A percentile compares a stretch with the other conserved stretches of the same genome.
Conservation (phyloP, 2,329 filamentous ascomycete genomes). For the Xylaria sp. region DNA sequence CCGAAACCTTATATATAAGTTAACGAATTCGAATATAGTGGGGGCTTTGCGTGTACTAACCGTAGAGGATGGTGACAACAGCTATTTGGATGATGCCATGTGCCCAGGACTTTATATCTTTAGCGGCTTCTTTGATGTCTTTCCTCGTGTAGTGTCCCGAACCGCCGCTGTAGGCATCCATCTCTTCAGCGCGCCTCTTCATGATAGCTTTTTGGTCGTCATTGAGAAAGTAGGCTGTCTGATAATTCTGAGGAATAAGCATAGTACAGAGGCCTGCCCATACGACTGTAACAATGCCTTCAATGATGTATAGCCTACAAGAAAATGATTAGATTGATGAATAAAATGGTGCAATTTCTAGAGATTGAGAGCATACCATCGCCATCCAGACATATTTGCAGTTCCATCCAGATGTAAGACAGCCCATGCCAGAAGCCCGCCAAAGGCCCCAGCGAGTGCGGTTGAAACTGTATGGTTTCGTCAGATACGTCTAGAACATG, state of each 20-base stretch:
- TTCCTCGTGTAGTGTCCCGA: slow-evolving; percentile 32
- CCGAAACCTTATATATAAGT: slow-evolving; percentile 40
- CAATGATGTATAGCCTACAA: slow-evolving; percentile 33
- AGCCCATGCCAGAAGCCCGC: slow-evolving; percentile 36
- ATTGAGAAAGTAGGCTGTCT: slow-evolving; percentile 32
- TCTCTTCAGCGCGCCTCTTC: slow-evolving; percentile 32
- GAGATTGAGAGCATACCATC: slow-evolving; percentile 28
- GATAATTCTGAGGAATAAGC: slow-evolving; percentile 28
- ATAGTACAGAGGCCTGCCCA: slow-evolving; percentile 23
- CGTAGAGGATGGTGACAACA: slow-evolving; percentile 47
- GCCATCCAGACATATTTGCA: slow-evolving; percentile 36
- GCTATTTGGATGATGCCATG: slow-evolving; percentile 46
- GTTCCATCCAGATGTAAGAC: slow-evolving; percentile 39
- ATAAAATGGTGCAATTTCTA: accelerated
- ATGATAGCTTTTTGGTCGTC: slow-evolving; percentile 31
- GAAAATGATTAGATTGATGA: neutral
- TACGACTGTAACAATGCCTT: slow-evolving; percentile 30
- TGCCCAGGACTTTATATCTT: slow-evolving; percentile 37
- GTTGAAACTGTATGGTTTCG: slow-evolving; percentile 30
- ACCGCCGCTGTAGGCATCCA: slow-evolving; percentile 33
- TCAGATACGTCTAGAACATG: neutral
- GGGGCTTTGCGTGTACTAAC: neutral
- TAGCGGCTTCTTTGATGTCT: slow-evolving; percentile 34
- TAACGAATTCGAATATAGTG: neutral
- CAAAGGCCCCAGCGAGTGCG: slow-evolving; percentile 38